phyloP scores from a whole-genome alignment of 306 rosid species.

The Lathyrus oleraceus region DNA sequence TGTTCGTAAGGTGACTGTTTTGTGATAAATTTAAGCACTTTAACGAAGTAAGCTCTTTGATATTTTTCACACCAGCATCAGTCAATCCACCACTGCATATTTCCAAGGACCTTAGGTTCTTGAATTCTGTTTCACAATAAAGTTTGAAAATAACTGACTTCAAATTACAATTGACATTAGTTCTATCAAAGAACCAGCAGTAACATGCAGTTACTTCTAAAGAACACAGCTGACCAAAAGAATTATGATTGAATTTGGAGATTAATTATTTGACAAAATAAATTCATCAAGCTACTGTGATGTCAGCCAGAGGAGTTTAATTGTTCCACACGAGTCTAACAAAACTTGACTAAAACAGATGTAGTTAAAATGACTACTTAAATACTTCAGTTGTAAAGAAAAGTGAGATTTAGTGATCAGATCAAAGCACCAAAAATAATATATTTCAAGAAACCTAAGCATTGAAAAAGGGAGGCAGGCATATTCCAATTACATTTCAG shows the following conservation, averaged over 20 bases:
- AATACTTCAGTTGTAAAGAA: not conserved
- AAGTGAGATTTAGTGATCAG: constrained; percentile 16
- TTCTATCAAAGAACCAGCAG: constrained; percentile 19
- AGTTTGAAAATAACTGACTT: not conserved
- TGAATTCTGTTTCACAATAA: constrained; percentile 59
- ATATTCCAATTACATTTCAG: constrained; percentile 13
- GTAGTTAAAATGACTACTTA: not conserved
- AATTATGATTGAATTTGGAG: constrained; percentile 5
- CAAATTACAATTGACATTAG: not conserved
- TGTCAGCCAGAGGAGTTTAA: not conserved
- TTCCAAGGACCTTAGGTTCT: constrained; percentile 87
- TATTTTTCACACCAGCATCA: constrained; percentile 85
- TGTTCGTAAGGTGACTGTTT: constrained; percentile 83
- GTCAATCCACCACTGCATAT: constrained; percentile 94
- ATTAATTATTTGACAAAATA: constrained; percentile 16
- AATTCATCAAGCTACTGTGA: constrained; percentile 14
- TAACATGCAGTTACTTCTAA: constrained; percentile 10
- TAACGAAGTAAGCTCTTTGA: constrained; percentile 80
- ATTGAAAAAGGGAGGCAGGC: not conserved
- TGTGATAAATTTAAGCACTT: constrained; percentile 84
- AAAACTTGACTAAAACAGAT: not conserved
- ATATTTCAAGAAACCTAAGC: constrained; percentile 4
- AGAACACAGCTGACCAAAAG: not conserved
- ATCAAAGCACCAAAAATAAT: not conserved
- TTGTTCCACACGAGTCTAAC: constrained; percentile 24